Evolutionary conservation across 1,284 basidiomycete species (phyloP).

Genomic region (Tilletia walkeri): DNA sequence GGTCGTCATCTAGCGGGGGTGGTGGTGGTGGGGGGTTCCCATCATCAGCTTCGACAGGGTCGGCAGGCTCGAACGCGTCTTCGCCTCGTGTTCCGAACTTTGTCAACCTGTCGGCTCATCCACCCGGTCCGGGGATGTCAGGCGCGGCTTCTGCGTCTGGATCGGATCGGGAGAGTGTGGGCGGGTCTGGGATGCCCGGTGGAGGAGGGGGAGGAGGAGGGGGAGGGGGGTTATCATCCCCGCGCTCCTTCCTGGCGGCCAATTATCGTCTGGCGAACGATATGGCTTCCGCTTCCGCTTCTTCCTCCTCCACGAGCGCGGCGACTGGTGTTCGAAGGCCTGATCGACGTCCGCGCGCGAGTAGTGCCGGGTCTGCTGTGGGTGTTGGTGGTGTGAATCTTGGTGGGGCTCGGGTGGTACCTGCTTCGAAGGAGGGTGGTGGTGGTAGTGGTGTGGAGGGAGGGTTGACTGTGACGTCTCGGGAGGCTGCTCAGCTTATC

Average conservation of each 20-base stretch:
- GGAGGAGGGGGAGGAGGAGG: too few relatives aligned
- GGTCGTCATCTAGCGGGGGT: not conserved
- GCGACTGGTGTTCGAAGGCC: too few relatives aligned
- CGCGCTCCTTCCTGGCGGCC: too few relatives aligned
- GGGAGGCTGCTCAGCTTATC: conserved; percentile 1
- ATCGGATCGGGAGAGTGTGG: not conserved
- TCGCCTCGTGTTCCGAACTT: conserved; percentile 12
- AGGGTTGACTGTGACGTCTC: not conserved
- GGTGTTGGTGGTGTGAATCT: not conserved
- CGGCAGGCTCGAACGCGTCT: not conserved
- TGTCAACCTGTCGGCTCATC: not conserved
- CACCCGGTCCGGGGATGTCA: too few relatives aligned
- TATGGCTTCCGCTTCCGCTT: too few relatives aligned
- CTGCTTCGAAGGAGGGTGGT: too few relatives aligned
- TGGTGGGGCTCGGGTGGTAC: too few relatives aligned
- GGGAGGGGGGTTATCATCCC: too few relatives aligned
- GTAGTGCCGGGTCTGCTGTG: conserved; percentile 8
- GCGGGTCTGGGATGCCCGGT: too few relatives aligned
- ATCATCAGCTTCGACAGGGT: conserved; percentile 7
- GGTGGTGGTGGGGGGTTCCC: not conserved
- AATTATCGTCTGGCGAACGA: too few relatives aligned
- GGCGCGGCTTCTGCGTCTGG: not conserved
- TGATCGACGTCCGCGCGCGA: conserved; percentile 5
- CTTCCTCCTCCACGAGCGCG: too few relatives aligned
- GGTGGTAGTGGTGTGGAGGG: too few relatives aligned